These are phyloP conservation scores for Lithospermum erythrorhizon DNA, from an alignment of 257 asterid species.

Conservation along the genomic window DNA sequence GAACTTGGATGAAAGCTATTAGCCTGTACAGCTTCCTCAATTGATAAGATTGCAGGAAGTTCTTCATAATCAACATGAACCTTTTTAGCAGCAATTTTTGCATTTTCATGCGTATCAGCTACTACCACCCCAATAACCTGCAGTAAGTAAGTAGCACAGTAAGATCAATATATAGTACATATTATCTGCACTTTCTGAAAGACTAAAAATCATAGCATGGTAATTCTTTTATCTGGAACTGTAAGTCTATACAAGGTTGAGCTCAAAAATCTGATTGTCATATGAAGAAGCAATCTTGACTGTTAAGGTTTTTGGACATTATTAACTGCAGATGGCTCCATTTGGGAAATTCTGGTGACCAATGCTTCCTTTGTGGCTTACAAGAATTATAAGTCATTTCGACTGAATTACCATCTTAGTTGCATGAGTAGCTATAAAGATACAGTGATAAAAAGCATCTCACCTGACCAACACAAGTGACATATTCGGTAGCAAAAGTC, in stretches of 20 bases:
- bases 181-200: conserved; percentile 1
- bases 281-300: background rate
- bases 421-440: background rate
- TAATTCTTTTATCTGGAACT: background rate
- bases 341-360: background rate
- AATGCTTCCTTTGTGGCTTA: too few relatives aligned
- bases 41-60: conserved; percentile 70
- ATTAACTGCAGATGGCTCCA: background rate
- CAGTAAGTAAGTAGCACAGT: conserved; percentile 12
- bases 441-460: background rate
- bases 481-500: conserved; percentile 62
- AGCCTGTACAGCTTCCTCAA: conserved; percentile 63
- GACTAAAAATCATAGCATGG: background rate
- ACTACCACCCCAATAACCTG: conserved; percentile 91
- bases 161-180: conserved; percentile 7
- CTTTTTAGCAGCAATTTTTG: conserved; percentile 75
- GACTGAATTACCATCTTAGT: background rate
- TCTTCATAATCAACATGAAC: conserved; percentile 71
- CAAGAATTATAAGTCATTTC: too few relatives aligned
- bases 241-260: background rate
- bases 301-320: background rate
- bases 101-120: conserved; percentile 96
- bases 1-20: conserved; percentile 77
- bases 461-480: conserved; percentile 98
- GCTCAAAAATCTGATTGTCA: too few relatives aligned